phyloP scores from a whole-genome alignment of 176 grass and related monocot species.

The Puya raimondii region DNA sequence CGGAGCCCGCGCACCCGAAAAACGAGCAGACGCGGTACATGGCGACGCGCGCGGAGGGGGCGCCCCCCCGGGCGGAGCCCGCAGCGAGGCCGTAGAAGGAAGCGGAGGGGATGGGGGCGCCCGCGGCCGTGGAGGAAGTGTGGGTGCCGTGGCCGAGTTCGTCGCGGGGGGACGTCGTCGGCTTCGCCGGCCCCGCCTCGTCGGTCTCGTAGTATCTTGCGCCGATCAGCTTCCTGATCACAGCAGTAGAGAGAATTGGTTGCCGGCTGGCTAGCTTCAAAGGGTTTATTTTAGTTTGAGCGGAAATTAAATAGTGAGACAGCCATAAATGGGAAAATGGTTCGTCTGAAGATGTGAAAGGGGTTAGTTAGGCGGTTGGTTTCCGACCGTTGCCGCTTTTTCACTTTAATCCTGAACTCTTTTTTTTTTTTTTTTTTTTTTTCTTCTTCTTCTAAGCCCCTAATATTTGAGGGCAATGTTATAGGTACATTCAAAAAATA shows the following conservation, averaged over 20 bases:
- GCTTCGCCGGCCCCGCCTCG: neutral
- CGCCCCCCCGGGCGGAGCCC: conserved; percentile 62
- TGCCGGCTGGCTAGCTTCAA: too few species aligned
- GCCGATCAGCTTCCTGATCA: conserved; percentile 76
- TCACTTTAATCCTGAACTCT: too few species aligned
- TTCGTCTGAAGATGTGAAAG: neutral
- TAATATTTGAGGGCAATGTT: too few species aligned
- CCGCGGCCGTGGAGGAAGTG: conserved; percentile 72
- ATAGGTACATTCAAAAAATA: too few species aligned
- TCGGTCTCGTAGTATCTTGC: conserved; percentile 57
- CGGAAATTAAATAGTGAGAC: too few species aligned
- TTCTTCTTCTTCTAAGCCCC: too few species aligned
- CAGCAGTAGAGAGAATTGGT: neutral
- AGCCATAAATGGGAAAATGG: neutral
- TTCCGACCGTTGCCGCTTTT: too few species aligned
- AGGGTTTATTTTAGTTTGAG: too few species aligned
- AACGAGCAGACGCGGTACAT: conserved; percentile 69
- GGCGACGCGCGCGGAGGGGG: conserved; percentile 38
- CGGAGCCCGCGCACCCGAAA: conserved; percentile 53
- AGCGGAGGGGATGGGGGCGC: conserved; percentile 33
- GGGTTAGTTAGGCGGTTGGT: too few species aligned
- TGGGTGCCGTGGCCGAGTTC: conserved; percentile 65
- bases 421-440: too few species aligned
- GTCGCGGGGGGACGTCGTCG: conserved; percentile 35
- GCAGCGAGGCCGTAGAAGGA: conserved; percentile 72